Base-by-base conservation (phyloP, 2,329 filamentous ascomycete genomes). In the Gnomoniopsis sp. region DNA sequence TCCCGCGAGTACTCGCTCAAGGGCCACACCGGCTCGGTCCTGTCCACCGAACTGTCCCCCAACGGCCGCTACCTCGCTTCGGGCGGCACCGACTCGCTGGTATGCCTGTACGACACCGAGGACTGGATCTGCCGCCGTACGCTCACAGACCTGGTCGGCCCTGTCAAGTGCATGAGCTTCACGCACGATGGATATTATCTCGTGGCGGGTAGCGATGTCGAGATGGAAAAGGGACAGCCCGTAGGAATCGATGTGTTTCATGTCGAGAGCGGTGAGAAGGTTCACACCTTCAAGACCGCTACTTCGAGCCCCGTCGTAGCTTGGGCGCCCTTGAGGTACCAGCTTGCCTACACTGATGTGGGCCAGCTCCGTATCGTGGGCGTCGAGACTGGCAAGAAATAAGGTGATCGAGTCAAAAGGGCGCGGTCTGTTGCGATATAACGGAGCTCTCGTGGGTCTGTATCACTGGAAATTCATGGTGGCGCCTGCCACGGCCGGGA, bases 121-220 rank as follows among this genome's bases (percentile, higher is more conserved):
- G 86, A 90, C 64, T 92, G 89, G 88, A 84, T 90, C 57, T 92
- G 89, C 68, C 82, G 87, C 67, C 82, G 87, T 61, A 91, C 88
- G 1, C 77, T 92, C 46, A 85, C 85, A 38, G 80, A 83, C 65
- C 88, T 90, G 76, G 79, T 82, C 11, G 88, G 88, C 1, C 85
- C 88, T 3, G 86, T 93, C 30, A 82, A 84, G 67, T 89, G 84
- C 68, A 79, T 93, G 58, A 85, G 83, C 68, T 93, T 93, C 69
- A 89, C 85, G 17, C 93, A 89, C 72, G 89, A 93, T 66, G 89
- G 90, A 1, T 87, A 84, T 67, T 93, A 87, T 68, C 75, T 93
- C 23, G 85, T 88, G 2, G 89, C 86, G 11, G 89, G 89, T 21
- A 89, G 87, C 59, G 89, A 91, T 56, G 47, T 26, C 34, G 53